These are phyloP conservation scores for Apiospora kogelbergensis DNA, from an alignment of 2,329 filamentous ascomycete genomes.

Conservation along the genomic window DNA sequence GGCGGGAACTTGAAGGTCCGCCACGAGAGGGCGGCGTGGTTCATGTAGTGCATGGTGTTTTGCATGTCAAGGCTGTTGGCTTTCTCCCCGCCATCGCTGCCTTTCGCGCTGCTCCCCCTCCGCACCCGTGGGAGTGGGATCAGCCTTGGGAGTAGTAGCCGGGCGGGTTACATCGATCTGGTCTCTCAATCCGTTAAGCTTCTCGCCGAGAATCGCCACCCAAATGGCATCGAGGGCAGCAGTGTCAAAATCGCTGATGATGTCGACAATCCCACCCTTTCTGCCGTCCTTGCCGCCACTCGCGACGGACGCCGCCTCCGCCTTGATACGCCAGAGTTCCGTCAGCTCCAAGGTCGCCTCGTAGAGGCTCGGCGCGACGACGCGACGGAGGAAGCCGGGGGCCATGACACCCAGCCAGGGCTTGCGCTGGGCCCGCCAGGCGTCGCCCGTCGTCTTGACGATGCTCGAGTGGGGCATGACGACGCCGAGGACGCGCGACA, in stretches of 20 bases:
- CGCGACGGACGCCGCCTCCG: neutral
- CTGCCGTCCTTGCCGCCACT: neutral
- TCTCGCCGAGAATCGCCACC: neutral
- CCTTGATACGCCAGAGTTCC: neutral
- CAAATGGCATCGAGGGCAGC: neutral
- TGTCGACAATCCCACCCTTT: neutral
- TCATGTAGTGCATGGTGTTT: slow-evolving; percentile 15
- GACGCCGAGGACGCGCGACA: neutral
- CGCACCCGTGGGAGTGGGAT: neutral
- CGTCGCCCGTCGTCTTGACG: slow-evolving; percentile 11
- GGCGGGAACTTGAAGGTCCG: slow-evolving; percentile 15
- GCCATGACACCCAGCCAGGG: slow-evolving; percentile 19
- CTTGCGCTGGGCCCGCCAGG: slow-evolving; percentile 17
- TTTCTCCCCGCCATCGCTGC: neutral
- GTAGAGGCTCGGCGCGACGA: slow-evolving; percentile 8
- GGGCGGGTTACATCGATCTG: neutral
- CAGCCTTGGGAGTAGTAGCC: too few relatives aligned
- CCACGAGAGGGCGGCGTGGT: slow-evolving; percentile 12
- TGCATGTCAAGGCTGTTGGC: slow-evolving; percentile 16
- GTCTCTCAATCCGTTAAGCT: neutral
- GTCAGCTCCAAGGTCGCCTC: neutral
- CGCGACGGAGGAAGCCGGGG: slow-evolving; percentile 18
- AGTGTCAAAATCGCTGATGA: neutral
- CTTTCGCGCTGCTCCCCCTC: neutral
- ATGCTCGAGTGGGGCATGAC: slow-evolving; percentile 15